phyloP scores from a whole-genome alignment of 2,329 filamentous ascomycete genomes.

The Colletotrichum caudatum region DNA sequence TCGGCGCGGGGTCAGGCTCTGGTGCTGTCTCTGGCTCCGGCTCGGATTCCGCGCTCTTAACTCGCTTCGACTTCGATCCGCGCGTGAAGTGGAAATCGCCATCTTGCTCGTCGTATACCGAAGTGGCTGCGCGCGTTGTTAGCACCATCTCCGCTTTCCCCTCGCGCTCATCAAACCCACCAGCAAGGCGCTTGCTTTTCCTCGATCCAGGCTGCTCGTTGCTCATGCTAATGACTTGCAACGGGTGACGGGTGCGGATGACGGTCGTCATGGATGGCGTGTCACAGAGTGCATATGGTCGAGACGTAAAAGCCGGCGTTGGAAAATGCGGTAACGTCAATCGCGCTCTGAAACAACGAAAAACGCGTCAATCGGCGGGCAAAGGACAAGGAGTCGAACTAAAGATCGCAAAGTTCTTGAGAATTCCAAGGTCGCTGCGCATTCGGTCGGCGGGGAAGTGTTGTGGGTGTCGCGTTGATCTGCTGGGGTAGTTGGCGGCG shows the following conservation, averaged over 20 bases:
- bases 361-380: constrained; percentile 36
- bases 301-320: constrained; percentile 22
- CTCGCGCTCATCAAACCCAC: constrained; percentile 56
- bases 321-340: neutral
- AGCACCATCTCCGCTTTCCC: constrained; percentile 71
- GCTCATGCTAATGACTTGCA: constrained; percentile 77
- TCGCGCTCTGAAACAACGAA: constrained; percentile 19
- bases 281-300: constrained; percentile 36
- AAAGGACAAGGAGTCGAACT: neutral
- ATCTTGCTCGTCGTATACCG: constrained; percentile 72
- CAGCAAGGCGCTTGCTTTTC: constrained; percentile 73
- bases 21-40: constrained; percentile 58
- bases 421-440: neutral
- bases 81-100: constrained; percentile 83
- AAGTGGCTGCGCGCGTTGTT: constrained; percentile 59
- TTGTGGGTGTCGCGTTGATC: constrained; percentile 34
- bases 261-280: constrained; percentile 78
- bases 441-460: constrained; percentile 16
- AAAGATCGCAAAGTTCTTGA: neutral
- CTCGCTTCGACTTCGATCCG: constrained; percentile 74
- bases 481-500: constrained; percentile 24
- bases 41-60: constrained; percentile 66
- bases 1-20: constrained; percentile 48
- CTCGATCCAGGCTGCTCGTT: constrained; percentile 71
- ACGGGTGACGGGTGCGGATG: constrained; percentile 72